Base-by-base conservation (phyloP, 1,139 yeast genomes). In the Pichia terricola region DNA sequence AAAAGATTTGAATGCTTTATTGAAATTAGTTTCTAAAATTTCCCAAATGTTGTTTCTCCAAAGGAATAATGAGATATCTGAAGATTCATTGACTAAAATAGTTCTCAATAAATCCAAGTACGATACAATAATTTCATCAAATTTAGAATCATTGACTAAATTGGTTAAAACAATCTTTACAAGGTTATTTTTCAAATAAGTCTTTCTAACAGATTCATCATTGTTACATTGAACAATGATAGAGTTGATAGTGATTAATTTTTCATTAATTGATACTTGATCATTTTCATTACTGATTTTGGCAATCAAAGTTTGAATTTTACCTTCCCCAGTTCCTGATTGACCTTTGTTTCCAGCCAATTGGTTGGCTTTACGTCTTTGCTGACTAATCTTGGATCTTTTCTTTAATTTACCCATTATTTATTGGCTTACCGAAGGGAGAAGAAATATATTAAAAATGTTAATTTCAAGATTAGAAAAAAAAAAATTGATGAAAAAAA, bases 71-170 rank as follows among this genome's bases (percentile, higher is more conserved):
- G 88, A 77, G 30, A 86, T 74, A 50, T 86, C 95, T 54, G 86
- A 80, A n/a, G 96, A 97, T 64, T 87, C 95, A 59, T 87, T 95
- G 42, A 86, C 70, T 4, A 82, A 81, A 44, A 89, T 58, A 58
- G 85, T 87, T 59, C 96, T 73, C 52, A 91, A 65, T 41, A 89
- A 67, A 1, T 95, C 96, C 57, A 76, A 82, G 0, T 89, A 72
- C 54, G 84, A 95, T 26, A 84, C 83, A 16, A 82, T 79, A 42
- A 86, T 76, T 54, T 87, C 95, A 45, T 47, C 47, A 34, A 25
- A 42, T 34, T 40, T 40, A 11, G 11, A 10, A n/a, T 34, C 35
- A 22, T 38, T 39, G 10, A 44, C 43, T 28, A 34, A 4, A 5
- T 26, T 35, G 7, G 42, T 36, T 30, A 47, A 35, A 0, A 88